phyloP scores from a whole-genome alignment of 306 rosid species.

The Inga laurina region DNA sequence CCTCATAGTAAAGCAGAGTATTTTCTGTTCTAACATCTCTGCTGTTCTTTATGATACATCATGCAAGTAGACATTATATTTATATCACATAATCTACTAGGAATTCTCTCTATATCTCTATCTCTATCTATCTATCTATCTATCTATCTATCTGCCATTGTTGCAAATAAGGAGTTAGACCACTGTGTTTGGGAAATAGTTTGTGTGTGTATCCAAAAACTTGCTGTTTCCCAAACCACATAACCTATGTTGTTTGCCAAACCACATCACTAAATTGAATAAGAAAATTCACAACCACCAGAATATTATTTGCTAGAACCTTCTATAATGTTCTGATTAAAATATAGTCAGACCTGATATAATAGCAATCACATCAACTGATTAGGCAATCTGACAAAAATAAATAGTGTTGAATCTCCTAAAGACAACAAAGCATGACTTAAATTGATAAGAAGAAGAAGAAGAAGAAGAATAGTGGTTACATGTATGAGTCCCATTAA shows the following conservation, averaged over 20 bases:
- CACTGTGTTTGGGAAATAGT: too few relatives aligned
- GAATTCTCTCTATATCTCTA: not conserved
- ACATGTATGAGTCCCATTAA: not conserved
- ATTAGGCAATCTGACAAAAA: not conserved
- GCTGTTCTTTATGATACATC: not conserved
- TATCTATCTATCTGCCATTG: not conserved
- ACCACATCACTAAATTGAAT: not conserved
- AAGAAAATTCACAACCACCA: not conserved
- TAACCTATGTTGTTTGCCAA: too few relatives aligned
- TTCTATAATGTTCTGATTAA: not conserved
- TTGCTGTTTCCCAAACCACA: too few relatives aligned
- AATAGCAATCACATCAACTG: not conserved
- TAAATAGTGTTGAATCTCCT: not conserved
- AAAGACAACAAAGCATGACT: not conserved
- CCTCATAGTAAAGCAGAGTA: not conserved
- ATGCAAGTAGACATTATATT: not conserved
- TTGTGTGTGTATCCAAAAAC: too few relatives aligned
- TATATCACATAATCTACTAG: not conserved
- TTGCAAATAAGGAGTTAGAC: not conserved
- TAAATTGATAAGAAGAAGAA: not conserved
- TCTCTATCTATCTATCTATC: not conserved
- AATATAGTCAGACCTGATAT: too few relatives aligned
- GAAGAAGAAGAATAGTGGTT: not conserved
- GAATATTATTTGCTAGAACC: not conserved
- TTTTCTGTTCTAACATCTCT: not conserved